Evolutionary conservation across 441 rosid genomes (phyloP).

Genomic region (Gossypium schwendimanii): DNA sequence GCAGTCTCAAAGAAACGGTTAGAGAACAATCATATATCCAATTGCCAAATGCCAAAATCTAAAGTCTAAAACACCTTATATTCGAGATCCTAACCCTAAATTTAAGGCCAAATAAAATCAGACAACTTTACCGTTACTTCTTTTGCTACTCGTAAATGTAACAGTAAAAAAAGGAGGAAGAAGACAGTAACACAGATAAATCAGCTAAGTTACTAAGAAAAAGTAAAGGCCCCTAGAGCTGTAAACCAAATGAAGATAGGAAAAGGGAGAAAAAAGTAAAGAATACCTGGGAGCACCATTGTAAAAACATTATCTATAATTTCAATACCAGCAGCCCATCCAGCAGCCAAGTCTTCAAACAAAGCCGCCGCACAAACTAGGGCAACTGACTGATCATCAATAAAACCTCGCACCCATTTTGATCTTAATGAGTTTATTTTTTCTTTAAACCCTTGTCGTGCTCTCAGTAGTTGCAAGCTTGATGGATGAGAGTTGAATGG

Average conservation of each 20-base stretch:
- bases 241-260: neutral
- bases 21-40: neutral
- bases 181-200: neutral
- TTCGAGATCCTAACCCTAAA: neutral
- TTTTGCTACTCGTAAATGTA: neutral
- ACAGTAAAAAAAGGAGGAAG: neutral
- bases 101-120: neutral
- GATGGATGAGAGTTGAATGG: constrained; percentile 67
- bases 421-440: constrained; percentile 46
- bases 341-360: constrained; percentile 77
- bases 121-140: neutral
- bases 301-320: constrained; percentile 56
- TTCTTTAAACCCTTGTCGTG: constrained; percentile 85
- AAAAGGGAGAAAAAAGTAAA: neutral
- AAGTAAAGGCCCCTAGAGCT: neutral
- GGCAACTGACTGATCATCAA: constrained; percentile 71
- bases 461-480: constrained; percentile 74
- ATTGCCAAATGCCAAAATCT: neutral
- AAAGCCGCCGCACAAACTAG: constrained; percentile 72
- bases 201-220: neutral
- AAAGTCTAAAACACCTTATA: neutral
- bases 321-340: constrained; percentile 54
- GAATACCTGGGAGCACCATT: constrained; percentile 85
- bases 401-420: constrained; percentile 60
- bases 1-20: neutral